These are phyloP conservation scores for Discostella pseudostelligera DNA, from an alignment of 108 stramenopile species.

Conservation along the genomic window DNA sequence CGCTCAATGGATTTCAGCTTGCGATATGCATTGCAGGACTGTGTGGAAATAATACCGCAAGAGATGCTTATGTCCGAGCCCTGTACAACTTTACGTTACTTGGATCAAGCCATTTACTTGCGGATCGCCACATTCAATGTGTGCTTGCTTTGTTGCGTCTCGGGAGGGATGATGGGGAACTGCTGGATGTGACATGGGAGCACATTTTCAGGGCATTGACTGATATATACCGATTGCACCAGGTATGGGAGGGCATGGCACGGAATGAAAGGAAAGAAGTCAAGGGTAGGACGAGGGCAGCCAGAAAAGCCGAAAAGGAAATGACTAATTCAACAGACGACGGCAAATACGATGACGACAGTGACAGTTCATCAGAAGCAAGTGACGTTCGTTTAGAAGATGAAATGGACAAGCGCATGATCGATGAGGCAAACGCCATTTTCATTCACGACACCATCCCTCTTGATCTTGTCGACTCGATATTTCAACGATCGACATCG, in stretches of 20 bases:
- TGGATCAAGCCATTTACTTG: constrained; percentile 80
- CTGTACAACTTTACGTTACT: constrained; percentile 90
- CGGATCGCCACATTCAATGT: constrained; percentile 86
- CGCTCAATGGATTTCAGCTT: constrained; percentile 83
- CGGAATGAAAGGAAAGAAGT: constrained; percentile 58
- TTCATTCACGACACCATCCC: constrained; percentile 77
- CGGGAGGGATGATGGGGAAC: constrained; percentile 88
- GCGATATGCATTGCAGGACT: constrained; percentile 86
- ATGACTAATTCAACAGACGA: constrained; percentile 18
- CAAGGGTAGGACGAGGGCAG: constrained; percentile 50
- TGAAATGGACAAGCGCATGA: constrained; percentile 78
- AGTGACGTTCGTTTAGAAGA: constrained; percentile 52
- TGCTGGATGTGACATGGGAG: constrained; percentile 89
- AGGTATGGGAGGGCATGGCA: constrained; percentile 83
- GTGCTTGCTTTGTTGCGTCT: constrained; percentile 83
- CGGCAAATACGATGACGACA: constrained; percentile 27
- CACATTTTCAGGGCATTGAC: constrained; percentile 87
- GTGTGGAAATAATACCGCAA: constrained; percentile 81
- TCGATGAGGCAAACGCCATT: constrained; percentile 82
- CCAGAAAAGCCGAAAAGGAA: constrained; percentile 31
- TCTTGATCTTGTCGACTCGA: constrained; percentile 77
- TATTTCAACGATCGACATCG: constrained; percentile 79
- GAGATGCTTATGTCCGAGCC: constrained; percentile 90
- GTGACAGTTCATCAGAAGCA: constrained; percentile 39
- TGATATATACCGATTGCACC: constrained; percentile 86